Percentiles rank a stretch among this genome's conserved stretches.
phyloP scores from a whole-genome alignment of 176 grass and related monocot species.

The Ampelocalamus luodianensis region DNA sequence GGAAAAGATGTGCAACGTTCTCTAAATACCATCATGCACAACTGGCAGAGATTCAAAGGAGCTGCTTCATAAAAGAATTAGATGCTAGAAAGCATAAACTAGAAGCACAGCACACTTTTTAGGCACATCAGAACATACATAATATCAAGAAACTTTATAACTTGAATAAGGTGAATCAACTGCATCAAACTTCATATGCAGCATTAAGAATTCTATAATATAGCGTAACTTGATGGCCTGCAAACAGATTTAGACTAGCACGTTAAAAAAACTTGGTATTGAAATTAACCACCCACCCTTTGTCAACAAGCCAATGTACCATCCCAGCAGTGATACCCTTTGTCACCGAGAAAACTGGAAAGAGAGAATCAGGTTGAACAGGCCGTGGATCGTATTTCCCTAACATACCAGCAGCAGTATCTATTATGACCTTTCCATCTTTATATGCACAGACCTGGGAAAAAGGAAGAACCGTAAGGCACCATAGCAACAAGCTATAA shows the following conservation, averaged over 20 bases:
- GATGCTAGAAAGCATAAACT: conserved; percentile 17
- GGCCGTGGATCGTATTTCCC: conserved; percentile 94
- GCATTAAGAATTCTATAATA: conserved; percentile 4
- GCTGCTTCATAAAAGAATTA: conserved; percentile 14
- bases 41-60: background rate
- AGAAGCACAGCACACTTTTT: conserved; percentile 3
- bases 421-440: conserved; percentile 98
- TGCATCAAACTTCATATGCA: background rate
- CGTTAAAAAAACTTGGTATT: background rate
- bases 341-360: conserved; percentile 97
- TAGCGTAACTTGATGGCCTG: background rate
- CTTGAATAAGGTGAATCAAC: too few species aligned
- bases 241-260: conserved; percentile 30
- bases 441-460: conserved; percentile 90
- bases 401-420: conserved; percentile 82
- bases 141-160: background rate
- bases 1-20: background rate
- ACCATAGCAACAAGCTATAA: conserved; percentile 3
- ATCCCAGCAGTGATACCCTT: conserved; percentile 96
- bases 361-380: conserved; percentile 92
- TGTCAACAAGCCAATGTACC: conserved; percentile 93
- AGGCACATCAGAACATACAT: background rate
- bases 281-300: conserved; percentile 60
- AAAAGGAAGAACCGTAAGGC: conserved; percentile 35
- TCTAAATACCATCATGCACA: background rate